Conservation (phyloP, 2,329 filamentous ascomycete species). For the Penicillium glabrum region DNA sequence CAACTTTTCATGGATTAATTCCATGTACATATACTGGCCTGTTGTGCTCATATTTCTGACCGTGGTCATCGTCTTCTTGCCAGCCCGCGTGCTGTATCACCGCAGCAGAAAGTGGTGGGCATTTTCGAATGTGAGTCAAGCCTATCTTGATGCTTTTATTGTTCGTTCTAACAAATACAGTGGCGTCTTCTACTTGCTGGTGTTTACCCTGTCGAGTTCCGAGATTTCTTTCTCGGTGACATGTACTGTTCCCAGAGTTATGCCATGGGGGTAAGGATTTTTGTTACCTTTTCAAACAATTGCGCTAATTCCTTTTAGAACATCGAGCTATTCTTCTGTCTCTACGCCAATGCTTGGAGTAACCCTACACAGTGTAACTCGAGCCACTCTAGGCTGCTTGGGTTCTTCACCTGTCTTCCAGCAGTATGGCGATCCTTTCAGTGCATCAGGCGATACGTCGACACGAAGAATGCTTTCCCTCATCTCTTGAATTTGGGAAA, state of each 20-base stretch:
- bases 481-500: conserved; percentile 92
- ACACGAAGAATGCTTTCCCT: conserved; percentile 84
- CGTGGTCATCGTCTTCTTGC: conserved; percentile 69
- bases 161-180: conserved; percentile 44
- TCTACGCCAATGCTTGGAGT: conserved; percentile 79
- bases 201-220: conserved; percentile 89
- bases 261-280: conserved; percentile 68
- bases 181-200: conserved; percentile 84
- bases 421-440: conserved; percentile 89
- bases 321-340: conserved; percentile 88
- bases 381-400: conserved; percentile 74
- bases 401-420: conserved; percentile 80
- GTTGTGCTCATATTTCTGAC: conserved; percentile 74
- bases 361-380: conserved; percentile 80
- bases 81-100: conserved; percentile 71
- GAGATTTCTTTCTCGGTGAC: conserved; percentile 95
- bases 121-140: conserved; percentile 73
- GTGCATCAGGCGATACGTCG: conserved; percentile 83
- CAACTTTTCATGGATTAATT: conserved; percentile 73
- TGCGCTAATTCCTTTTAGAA: conserved; percentile 57
- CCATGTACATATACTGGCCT: conserved; percentile 82
- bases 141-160: neutral
- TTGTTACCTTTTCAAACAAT: neutral
- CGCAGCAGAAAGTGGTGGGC: conserved; percentile 80
- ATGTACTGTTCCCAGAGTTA: conserved; percentile 98